Conservation (phyloP, 257 asterid genomes). For the Apocynum venetum region DNA sequence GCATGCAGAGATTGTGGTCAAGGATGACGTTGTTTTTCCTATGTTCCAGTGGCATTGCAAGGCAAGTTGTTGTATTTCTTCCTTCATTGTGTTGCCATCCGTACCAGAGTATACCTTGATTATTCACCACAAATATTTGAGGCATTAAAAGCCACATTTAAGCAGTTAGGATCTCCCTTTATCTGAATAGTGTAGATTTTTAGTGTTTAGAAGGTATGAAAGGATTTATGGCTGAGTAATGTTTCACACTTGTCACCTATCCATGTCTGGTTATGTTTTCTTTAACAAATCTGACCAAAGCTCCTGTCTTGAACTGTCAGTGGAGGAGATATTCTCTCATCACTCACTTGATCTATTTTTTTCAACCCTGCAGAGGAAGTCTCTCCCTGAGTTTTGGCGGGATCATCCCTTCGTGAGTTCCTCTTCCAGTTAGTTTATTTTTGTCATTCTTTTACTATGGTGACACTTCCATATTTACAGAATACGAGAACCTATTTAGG, state of each 20-base stretch:
- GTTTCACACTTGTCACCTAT: not conserved
- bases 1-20: constrained; percentile 75
- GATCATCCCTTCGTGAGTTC: constrained; percentile 73
- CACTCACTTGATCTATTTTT: constrained; percentile 19
- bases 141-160: not conserved
- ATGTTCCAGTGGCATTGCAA: constrained; percentile 83
- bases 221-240: not conserved
- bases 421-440: constrained; percentile 16
- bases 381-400: constrained; percentile 98
- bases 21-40: constrained; percentile 73
- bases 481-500: not conserved
- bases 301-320: not conserved
- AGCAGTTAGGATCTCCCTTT: not conserved
- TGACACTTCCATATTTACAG: not conserved
- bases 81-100: not conserved
- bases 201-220: not conserved
- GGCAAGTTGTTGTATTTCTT: constrained; percentile 39
- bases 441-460: constrained; percentile 8
- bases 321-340: not conserved
- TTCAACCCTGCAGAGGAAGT: constrained; percentile 55
- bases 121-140: not conserved
- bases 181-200: not conserved
- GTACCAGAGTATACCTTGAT: not conserved
- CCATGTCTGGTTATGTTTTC: not conserved
- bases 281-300: not conserved